phyloP scores from a whole-genome alignment of 352 stramenopile genomes.

The Phytophthora megakarya region DNA sequence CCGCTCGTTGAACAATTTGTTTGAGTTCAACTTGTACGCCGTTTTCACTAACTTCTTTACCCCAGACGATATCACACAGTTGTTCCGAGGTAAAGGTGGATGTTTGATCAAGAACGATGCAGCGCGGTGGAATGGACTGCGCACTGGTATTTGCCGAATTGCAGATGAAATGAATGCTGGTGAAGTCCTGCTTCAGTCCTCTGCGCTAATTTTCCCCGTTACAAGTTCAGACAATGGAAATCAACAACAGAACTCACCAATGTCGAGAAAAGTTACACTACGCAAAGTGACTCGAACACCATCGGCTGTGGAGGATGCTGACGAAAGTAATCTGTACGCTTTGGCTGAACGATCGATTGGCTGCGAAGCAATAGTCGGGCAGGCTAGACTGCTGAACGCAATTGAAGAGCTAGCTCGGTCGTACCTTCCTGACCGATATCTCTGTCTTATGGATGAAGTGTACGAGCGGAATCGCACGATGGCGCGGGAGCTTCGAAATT shows the following conservation, averaged over 20 bases:
- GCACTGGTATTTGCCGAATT: constrained; percentile 55
- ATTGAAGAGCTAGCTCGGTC: constrained; percentile 69
- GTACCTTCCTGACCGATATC: constrained; percentile 68
- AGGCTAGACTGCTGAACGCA: constrained; percentile 65
- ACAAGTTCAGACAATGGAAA: constrained; percentile 21
- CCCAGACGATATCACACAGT: constrained; percentile 46
- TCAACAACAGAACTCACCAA: constrained; percentile 27
- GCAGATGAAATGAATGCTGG: constrained; percentile 52
- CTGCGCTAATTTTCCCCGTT: constrained; percentile 39
- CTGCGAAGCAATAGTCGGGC: constrained; percentile 62
- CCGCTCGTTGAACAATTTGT: constrained; percentile 70
- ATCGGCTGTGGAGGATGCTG: constrained; percentile 47
- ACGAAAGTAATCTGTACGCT: constrained; percentile 63
- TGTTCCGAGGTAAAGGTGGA: constrained; percentile 49
- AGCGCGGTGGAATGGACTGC: constrained; percentile 48
- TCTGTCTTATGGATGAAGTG: constrained; percentile 72
- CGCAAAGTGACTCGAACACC: constrained; percentile 58
- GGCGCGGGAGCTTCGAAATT: constrained; percentile 60
- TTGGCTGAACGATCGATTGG: constrained; percentile 70
- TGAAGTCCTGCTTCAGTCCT: constrained; percentile 56
- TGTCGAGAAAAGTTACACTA: constrained; percentile 47
- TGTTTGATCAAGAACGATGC: constrained; percentile 28
- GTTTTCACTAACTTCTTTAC: constrained; percentile 73
- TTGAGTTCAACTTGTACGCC: constrained; percentile 82
- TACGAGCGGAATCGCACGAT: constrained; percentile 57